Base-by-base conservation (phyloP, 345 rosid genomes). In the Populus tremula region DNA sequence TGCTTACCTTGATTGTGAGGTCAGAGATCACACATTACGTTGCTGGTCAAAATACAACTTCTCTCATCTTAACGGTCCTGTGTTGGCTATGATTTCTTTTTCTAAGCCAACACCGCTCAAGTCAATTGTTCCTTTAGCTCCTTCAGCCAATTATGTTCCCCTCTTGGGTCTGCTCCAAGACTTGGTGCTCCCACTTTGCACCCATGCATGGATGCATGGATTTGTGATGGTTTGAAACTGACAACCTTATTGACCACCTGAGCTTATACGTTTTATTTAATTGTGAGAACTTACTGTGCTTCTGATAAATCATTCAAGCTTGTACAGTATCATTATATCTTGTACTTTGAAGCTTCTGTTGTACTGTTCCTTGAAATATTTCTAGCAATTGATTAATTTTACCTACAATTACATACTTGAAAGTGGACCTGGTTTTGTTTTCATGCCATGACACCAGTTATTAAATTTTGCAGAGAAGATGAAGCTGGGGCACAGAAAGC, bases 381-480 rank as follows among this genome's bases (percentile, higher is more conserved):
- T 47, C 0, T 29, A n/a, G 11, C 50, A 8, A 61, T 62, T 39
- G 23, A 18, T 72, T 21, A 27, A 3, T 33, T 59, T 45, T 3
- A 13, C 29, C 39, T 17, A 18, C 12, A 36, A 72, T n/a, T 67
- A 16, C 31, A 17, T 53, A 10, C 38, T 45, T 71, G 70, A 11
- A n/a, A 63, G 5, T 6, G 31, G 54, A 33, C 9, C 29, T 54
- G 8, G 39, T 27, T 25, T 39, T 65, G 14, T 38, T 20, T 31
- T 65, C 31, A 41, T 64, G 68, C 39, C 69, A 1, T 38, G 10
- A 79, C 16, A 14, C 38, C 50, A 43, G 31, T 0, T 35, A 4
- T 76, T 49, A 5, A 79, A 39, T 79, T 43, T 75, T 72, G 31
- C 85, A 91, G 91, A 74, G 67, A 73, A 54, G 72, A 74, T 75